Evolutionary conservation across 2,329 filamentous ascomycete genomes (phyloP).

Genomic region (Sporothrix pseudoabietina): DNA sequence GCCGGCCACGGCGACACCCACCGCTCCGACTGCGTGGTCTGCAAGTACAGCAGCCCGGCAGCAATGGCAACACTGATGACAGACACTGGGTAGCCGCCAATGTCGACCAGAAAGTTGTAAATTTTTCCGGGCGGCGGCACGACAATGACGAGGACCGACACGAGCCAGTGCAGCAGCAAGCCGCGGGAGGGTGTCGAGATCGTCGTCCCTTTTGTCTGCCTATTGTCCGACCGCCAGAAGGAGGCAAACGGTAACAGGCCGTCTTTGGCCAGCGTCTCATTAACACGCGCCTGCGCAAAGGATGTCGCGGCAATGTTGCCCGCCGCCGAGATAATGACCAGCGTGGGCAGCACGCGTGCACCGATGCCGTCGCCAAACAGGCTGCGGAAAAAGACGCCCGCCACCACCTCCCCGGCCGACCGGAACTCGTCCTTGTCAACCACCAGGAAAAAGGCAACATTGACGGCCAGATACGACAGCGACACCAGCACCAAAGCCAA

Average conservation of each 20-base stretch:
- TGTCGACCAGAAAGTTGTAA: constrained; percentile 46
- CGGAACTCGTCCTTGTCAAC: constrained; percentile 59
- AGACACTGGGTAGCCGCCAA: constrained; percentile 45
- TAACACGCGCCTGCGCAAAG: constrained; percentile 53
- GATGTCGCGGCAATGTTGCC: constrained; percentile 53
- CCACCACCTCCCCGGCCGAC: constrained; percentile 56
- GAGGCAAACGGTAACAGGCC: constrained; percentile 49
- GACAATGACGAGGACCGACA: constrained; percentile 59
- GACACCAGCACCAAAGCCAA: constrained; percentile 57
- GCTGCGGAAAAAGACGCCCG: constrained; percentile 61
- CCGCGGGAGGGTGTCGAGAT: constrained; percentile 38
- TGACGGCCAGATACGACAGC: constrained; percentile 58
- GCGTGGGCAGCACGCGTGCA: constrained; percentile 53
- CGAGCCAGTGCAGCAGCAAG: constrained; percentile 61
- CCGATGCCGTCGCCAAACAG: constrained; percentile 49
- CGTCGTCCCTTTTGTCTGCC: background rate
- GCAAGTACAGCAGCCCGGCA: constrained; percentile 42
- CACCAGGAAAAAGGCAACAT: constrained; percentile 61
- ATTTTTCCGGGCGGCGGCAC: constrained; percentile 51
- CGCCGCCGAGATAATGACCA: constrained; percentile 51
- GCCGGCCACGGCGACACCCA: constrained; percentile 42
- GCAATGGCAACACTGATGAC: constrained; percentile 43
- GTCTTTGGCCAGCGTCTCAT: constrained; percentile 51
- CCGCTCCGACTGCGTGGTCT: constrained; percentile 37
- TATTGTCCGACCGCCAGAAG: constrained; percentile 39